Percentiles rank a stretch among this genome's conserved stretches.
Conservation (phyloP, 2,329 filamentous ascomycete genomes). For the Colletotrichum theobromicola region DNA sequence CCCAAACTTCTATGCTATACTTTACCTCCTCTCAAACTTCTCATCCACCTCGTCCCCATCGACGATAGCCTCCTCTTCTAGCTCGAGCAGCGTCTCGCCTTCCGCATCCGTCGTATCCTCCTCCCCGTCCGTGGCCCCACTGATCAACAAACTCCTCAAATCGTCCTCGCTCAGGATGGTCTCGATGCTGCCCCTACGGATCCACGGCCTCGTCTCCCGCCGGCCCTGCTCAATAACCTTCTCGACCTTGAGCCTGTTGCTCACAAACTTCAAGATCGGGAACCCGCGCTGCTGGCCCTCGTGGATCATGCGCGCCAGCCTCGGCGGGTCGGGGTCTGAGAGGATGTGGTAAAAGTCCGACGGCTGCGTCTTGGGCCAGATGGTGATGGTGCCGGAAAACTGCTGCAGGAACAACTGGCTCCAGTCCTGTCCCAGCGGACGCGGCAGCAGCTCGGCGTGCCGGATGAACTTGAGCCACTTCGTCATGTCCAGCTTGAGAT, state of each 20-base stretch:
- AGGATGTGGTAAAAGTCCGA: slow-evolving; percentile 89
- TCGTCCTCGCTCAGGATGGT: slow-evolving; percentile 68
- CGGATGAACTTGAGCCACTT: slow-evolving; percentile 97
- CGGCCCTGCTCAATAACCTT: slow-evolving; percentile 66
- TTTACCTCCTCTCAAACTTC: neutral
- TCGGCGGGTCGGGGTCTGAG: slow-evolving; percentile 76
- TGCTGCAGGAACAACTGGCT: slow-evolving; percentile 94
- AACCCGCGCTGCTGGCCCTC: slow-evolving; percentile 89
- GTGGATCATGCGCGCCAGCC: slow-evolving; percentile 87
- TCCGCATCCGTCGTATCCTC: slow-evolving; percentile 28
- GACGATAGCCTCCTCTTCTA: slow-evolving; percentile 25
- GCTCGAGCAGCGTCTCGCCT: slow-evolving; percentile 30
- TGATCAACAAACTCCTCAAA: slow-evolving; percentile 51
- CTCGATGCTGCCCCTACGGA: slow-evolving; percentile 59
- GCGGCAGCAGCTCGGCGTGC: slow-evolving; percentile 88
- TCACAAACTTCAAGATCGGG: slow-evolving; percentile 89
- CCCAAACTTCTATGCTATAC: neutral
- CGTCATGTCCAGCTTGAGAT: slow-evolving; percentile 92
- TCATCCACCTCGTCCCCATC: slow-evolving; percentile 9
- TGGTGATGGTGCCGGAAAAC: slow-evolving; percentile 93
- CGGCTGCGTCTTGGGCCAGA: slow-evolving; percentile 84
- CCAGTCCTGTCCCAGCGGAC: slow-evolving; percentile 94
- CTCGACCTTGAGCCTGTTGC: slow-evolving; percentile 86
- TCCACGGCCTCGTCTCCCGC: slow-evolving; percentile 54
- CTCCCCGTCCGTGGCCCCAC: slow-evolving; percentile 20